A percentile compares a stretch with the other conserved stretches of the same genome.
Conservation (phyloP, 2,329 filamentous ascomycete genomes). For the Cladosporium sp. region DNA sequence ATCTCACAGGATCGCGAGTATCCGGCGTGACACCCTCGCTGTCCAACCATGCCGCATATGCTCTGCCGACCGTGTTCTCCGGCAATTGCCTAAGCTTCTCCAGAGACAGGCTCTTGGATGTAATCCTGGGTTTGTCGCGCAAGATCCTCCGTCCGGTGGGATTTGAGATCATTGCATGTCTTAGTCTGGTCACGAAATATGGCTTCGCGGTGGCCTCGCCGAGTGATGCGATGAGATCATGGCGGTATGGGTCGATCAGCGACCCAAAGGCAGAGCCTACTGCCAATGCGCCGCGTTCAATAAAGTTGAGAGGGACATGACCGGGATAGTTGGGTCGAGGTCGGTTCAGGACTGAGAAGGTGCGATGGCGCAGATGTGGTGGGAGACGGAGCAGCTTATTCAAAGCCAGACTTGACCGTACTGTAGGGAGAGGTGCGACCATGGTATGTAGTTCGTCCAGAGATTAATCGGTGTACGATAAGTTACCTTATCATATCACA, state of each 20-base stretch:
- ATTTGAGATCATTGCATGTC: conserved; percentile 83
- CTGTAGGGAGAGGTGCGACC: neutral
- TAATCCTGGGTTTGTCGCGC: conserved; percentile 84
- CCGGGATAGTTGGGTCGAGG: conserved; percentile 86
- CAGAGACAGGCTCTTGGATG: conserved; percentile 69
- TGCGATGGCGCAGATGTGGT: conserved; percentile 42
- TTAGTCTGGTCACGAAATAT: conserved; percentile 91
- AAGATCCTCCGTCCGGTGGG: conserved; percentile 88
- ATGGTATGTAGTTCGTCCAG: neutral
- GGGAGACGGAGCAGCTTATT: conserved; percentile 33
- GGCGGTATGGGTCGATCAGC: conserved; percentile 74
- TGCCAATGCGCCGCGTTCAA: conserved; percentile 74
- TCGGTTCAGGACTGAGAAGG: conserved; percentile 81
- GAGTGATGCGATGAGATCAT: conserved; percentile 90
- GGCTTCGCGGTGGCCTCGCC: conserved; percentile 93
- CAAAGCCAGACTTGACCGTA: neutral
- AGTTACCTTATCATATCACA: neutral
- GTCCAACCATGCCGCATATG: conserved; percentile 90
- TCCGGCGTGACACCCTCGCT: conserved; percentile 91
- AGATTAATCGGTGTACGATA: neutral
- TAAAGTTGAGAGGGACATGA: conserved; percentile 80
- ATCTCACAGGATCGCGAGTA: conserved; percentile 77
- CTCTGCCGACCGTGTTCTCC: conserved; percentile 71
- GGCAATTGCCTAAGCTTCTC: conserved; percentile 71
- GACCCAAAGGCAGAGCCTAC: conserved; percentile 62